These are phyloP conservation scores for Pythium rishiriense DNA, from an alignment of 352 stramenopile genomes.

Conservation along the genomic window DNA sequence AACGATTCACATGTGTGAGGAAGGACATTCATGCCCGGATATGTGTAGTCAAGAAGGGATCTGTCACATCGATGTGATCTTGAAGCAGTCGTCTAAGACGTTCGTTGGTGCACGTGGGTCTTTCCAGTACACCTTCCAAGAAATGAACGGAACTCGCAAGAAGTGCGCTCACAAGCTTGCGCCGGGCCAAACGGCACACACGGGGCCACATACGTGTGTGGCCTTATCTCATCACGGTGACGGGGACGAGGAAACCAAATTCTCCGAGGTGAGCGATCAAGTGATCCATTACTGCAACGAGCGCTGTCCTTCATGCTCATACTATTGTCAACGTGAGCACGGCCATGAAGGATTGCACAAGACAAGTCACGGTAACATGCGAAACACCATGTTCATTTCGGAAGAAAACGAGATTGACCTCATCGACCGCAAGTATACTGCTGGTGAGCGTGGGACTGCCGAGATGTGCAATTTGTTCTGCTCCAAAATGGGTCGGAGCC, in stretches of 20 bases:
- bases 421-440: constrained; percentile 67
- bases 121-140: constrained; percentile 76
- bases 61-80: constrained; percentile 67
- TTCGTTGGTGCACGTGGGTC: constrained; percentile 55
- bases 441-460: constrained; percentile 60
- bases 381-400: constrained; percentile 70
- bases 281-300: constrained; percentile 68
- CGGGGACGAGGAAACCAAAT: constrained; percentile 15
- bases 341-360: constrained; percentile 54
- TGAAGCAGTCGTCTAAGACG: constrained; percentile 68
- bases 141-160: constrained; percentile 79
- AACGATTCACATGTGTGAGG: constrained; percentile 61
- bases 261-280: constrained; percentile 5
- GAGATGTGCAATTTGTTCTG: constrained; percentile 86
- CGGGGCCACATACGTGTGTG: constrained; percentile 45
- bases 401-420: constrained; percentile 65
- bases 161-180: constrained; percentile 48
- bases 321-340: constrained; percentile 70
- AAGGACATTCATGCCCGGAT: constrained; percentile 53
- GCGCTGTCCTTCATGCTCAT: constrained; percentile 72
- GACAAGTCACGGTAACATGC: constrained; percentile 82
- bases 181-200: constrained; percentile 47
- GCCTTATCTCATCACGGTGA: background rate
- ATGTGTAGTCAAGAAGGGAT: constrained; percentile 62
- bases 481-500: constrained; percentile 72